Percentiles rank a stretch among this genome's conserved stretches.
Conservation (phyloP, 352 stramenopile genomes). For the Globisporangium splendens region DNA sequence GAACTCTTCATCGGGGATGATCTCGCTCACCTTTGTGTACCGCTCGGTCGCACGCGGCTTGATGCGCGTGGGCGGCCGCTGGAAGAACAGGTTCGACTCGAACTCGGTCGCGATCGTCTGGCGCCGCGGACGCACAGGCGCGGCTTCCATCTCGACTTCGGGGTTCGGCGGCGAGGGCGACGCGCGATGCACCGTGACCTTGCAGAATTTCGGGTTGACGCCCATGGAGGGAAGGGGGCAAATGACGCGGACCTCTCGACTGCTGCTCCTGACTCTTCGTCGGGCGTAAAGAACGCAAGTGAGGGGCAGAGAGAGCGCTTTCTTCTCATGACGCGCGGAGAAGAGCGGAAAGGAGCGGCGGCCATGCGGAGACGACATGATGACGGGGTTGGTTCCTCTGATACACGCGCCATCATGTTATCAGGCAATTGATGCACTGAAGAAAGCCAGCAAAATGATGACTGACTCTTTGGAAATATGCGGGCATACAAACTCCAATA, state of each 20-base stretch:
- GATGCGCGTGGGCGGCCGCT: conserved; percentile 1
- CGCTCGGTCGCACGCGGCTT: conserved; percentile 5
- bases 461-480: too few species aligned
- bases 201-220: conserved; percentile 47
- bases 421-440: too few species aligned
- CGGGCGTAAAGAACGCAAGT: conserved; percentile 2
- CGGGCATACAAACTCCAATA: too few species aligned
- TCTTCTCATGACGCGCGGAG: too few species aligned
- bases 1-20: conserved; percentile 25
- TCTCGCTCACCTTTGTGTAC: conserved; percentile 18
- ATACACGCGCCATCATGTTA: too few species aligned
- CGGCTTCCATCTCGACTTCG: conserved; percentile 17
- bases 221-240: conserved; percentile 18
- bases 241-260: not conserved
- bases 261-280: conserved; percentile 8
- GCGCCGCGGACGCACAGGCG: conserved; percentile 16
- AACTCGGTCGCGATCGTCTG: conserved; percentile 34
- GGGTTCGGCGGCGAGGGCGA: conserved; percentile 14
- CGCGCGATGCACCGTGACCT: conserved; percentile 44
- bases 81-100: conserved; percentile 13
- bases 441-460: too few species aligned
- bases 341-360: too few species aligned
- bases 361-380: too few species aligned
- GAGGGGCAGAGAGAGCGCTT: not conserved
- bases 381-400: too few species aligned